These are phyloP conservation scores for Fusarium subglutinans DNA, from an alignment of 2,329 filamentous ascomycete species.

Conservation along the genomic window DNA sequence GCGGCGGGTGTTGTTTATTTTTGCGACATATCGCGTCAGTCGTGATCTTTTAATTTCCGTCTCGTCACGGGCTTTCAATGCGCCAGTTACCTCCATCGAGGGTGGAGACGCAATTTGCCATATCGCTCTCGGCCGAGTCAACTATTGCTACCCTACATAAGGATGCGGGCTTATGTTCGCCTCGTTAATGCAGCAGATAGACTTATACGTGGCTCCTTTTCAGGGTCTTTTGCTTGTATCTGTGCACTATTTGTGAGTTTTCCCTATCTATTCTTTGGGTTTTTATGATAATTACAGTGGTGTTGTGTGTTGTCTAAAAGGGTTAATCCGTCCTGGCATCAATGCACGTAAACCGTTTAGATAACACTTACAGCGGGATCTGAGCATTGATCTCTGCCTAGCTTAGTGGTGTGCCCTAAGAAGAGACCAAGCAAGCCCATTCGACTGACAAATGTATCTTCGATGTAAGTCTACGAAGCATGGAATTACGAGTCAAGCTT, in stretches of 20 bases:
- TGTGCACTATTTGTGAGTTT: not conserved
- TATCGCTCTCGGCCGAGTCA: slow-evolving; percentile 27
- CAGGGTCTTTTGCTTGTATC: not conserved
- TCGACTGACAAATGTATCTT: not conserved
- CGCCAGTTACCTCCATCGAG: not conserved
- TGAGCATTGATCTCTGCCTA: not conserved
- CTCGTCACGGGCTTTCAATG: slow-evolving; percentile 21
- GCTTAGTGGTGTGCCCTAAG: not conserved
- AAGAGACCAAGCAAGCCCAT: not conserved
- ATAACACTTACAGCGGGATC: not conserved
- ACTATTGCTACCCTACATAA: slow-evolving; percentile 25
- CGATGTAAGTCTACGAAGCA: not conserved
- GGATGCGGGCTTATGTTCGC: not conserved
- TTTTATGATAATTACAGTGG: not conserved
- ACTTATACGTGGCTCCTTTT: not conserved
- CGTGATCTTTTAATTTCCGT: slow-evolving; percentile 27
- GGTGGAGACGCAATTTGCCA: slow-evolving; percentile 25
- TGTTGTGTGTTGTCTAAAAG: not conserved
- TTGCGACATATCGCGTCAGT: slow-evolving; percentile 11
- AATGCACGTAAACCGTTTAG: not conserved
- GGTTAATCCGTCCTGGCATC: too few species aligned
- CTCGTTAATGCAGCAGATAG: not conserved
- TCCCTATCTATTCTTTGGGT: not conserved
- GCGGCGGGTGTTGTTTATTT: slow-evolving; percentile 13
- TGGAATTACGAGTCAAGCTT: not conserved